These are phyloP conservation scores for Penicillium sp. DNA, from an alignment of 2,329 filamentous ascomycete genomes.

Conservation along the genomic window DNA sequence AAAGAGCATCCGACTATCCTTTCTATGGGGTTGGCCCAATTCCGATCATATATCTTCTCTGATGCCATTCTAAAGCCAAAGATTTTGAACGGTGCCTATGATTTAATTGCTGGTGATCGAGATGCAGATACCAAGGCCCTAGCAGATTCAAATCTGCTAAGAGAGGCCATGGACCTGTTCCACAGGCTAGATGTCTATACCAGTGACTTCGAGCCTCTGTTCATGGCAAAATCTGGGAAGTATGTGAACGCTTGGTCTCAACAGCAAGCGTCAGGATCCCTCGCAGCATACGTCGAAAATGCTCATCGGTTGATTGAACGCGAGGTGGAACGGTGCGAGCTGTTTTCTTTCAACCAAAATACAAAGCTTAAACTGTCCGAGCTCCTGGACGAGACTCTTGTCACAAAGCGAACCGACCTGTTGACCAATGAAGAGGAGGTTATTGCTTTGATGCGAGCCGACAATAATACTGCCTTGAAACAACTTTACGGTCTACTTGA, in stretches of 20 bases:
- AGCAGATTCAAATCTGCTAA: slow-evolving; percentile 64
- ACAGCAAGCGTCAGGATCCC: slow-evolving; percentile 57
- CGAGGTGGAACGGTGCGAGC: slow-evolving; percentile 73
- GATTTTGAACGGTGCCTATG: slow-evolving; percentile 67
- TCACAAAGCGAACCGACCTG: slow-evolving; percentile 63
- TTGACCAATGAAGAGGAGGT: slow-evolving; percentile 66
- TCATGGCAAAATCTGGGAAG: slow-evolving; percentile 62
- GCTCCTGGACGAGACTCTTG: slow-evolving; percentile 67
- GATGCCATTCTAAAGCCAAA: slow-evolving; percentile 51
- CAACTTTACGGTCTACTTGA: slow-evolving; percentile 74
- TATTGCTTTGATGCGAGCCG: slow-evolving; percentile 66
- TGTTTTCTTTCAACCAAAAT: slow-evolving; percentile 75
- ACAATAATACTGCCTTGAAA: slow-evolving; percentile 66
- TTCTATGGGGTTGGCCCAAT: slow-evolving; percentile 73
- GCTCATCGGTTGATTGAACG: slow-evolving; percentile 65
- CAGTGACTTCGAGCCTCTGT: slow-evolving; percentile 71
- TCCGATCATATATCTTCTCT: slow-evolving; percentile 60
- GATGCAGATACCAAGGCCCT: slow-evolving; percentile 47
- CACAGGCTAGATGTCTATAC: slow-evolving; percentile 80
- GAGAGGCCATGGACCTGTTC: slow-evolving; percentile 74
- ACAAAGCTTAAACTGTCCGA: slow-evolving; percentile 75
- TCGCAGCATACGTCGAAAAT: slow-evolving; percentile 72
- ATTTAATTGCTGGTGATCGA: slow-evolving; percentile 71
- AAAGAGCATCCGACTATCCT: slow-evolving; percentile 69
- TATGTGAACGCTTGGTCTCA: slow-evolving; percentile 70